Evolutionary conservation across 1,284 basidiomycete species (phyloP).

Genomic region (Boletus calvinii): DNA sequence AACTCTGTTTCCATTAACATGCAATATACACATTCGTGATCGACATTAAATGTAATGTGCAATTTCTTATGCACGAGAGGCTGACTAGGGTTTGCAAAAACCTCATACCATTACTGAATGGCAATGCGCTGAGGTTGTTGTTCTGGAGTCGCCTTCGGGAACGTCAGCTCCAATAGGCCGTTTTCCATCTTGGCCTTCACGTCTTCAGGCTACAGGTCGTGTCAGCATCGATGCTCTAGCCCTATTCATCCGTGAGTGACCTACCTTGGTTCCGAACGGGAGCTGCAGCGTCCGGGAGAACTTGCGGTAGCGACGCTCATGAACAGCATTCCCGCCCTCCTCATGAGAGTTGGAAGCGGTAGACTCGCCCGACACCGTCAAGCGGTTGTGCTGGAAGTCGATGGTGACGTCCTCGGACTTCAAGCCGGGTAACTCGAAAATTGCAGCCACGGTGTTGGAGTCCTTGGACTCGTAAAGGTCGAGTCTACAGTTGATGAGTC

Average conservation of each 20-base stretch:
- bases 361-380: constrained; percentile 43
- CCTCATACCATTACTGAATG: no score
- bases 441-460: constrained; percentile 41
- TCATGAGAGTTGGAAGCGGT: background rate
- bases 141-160: constrained; percentile 8
- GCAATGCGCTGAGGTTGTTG: constrained; percentile 3
- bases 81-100: no score
- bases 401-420: constrained; percentile 41
- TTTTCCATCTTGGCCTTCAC: constrained; percentile 12
- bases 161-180: constrained; percentile 9
- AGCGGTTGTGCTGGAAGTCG: constrained; percentile 40
- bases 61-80: no score
- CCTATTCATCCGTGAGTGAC: no score
- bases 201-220: background rate
- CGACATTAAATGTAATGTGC: no score
- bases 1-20: no score
- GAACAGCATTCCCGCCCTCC: background rate
- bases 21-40: no score
- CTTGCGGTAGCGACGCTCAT: constrained; percentile 3
- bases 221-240: background rate
- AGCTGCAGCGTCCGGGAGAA: constrained; percentile 3
- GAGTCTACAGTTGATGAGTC: constrained; percentile 33
- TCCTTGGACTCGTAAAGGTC: constrained; percentile 42
- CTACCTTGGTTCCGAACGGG: constrained; percentile 6
- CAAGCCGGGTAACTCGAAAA: constrained; percentile 46